Base-by-base conservation (phyloP, 495 filamentous ascomycete genomes). In the Penicillium cosmopolitanum region DNA sequence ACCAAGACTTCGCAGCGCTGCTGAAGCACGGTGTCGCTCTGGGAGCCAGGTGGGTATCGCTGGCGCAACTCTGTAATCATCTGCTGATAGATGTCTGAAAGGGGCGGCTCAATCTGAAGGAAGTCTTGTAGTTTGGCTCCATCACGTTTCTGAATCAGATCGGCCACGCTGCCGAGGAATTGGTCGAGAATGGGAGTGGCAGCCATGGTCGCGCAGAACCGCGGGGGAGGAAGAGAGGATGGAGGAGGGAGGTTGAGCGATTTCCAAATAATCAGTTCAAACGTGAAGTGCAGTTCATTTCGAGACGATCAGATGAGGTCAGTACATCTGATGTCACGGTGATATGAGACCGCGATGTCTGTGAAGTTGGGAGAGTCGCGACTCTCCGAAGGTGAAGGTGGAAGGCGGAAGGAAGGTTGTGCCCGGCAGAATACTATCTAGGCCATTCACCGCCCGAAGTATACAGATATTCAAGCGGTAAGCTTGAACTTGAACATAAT, bases 31-130 rank as follows among this genome's bases (percentile, higher is more conserved):
- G 70, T 60, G 16, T 83, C 79, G 31, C 76, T 70, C 23, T 78
- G 77, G 35, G 75, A 79, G 54, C 74, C 79, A 44, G 72, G 64
- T 16, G 76, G 80, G 66, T 84, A 92, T 8, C 70, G 64, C 15
- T 78, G 68, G 57, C 80, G 85, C 53, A 96, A 75, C 68, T 93
- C 88, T 2, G 65, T 64, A 18, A 84, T 83, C 67, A 96, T 87
- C 46, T 83, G 77, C 53, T 77, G 73, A 73, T 95, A 96, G 11
- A 87, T 78, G 5, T 84, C 79, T 4, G 85, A 78, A 18, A 87
- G 73, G 2, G 85, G 87, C 8, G 87, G 87, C 63, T 90, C 87
- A 61, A 89, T 80, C 48, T 84, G 77, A 11, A 91, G 71, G 60
- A 80, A 87, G 47, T 83, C 76, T 61, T 84, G 77, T 7, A 90